Evolutionary conservation across 768 basidiomycete species (phyloP), one percentile per base, ranked within the genome.

Genomic region (Paxillus rubicundulus): DNA sequence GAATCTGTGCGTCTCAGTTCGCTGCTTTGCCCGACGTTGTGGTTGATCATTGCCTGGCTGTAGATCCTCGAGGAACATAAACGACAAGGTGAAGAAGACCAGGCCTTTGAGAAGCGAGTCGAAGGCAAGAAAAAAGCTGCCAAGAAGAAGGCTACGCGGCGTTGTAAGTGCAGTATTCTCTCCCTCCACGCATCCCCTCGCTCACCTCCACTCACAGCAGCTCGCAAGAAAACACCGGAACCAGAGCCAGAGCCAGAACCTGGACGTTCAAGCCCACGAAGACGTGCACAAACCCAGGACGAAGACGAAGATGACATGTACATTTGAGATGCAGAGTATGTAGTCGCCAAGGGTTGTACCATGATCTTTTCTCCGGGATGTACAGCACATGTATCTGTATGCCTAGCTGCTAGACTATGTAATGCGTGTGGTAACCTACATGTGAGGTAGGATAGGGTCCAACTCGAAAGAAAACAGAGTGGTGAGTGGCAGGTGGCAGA

Each of bases 61-160:
- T 55, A 94, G 92, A 94, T 94, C 28, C 77, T 98, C 6, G 86
- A 90, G 17, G 88, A 92, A 59, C 80, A 89, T 64, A 84, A 80
- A 55, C 76, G 78, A 3, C 91, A 96, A 69, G 97, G 97, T 4
- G 83, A 86, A 54, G 95, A 96, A 67, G 95, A 98, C 58, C 85
- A 94, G 53, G 94, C 85, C 18, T 78, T 97, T 20, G 90, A 95
- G 73, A 89, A 87, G 60, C 82, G 89, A 28, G 92, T 90, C 13
- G 79, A 87, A 62, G 82, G 84, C 52, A 93, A 92, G 77, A 91
- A 81, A 47, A 80, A 87, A 48, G 87, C 85, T 5, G 89, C 90
- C 4, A 82, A 78, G 17, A 89, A 84, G 70, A 90, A 86, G 65
- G 86, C 85, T 9, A 79, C 82, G 5, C 65, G 75, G 18, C 70